These are phyloP conservation scores for Annona cherimola DNA, from an alignment of 164 flowering plant genomes.

Conservation along the genomic window DNA sequence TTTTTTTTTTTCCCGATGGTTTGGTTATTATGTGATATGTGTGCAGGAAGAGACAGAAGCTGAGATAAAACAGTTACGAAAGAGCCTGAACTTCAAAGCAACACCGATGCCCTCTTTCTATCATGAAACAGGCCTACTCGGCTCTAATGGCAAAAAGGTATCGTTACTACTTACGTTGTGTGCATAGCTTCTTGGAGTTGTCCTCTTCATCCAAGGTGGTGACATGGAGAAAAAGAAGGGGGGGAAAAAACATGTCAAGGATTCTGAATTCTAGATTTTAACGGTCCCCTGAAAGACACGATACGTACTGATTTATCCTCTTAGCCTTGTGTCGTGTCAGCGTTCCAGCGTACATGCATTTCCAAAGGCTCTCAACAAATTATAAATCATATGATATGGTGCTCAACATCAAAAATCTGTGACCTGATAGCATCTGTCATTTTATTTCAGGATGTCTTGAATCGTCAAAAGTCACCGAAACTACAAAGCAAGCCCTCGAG, in stretches of 20 bases:
- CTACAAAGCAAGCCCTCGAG: neutral
- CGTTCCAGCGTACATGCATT: neutral
- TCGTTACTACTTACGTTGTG: neutral
- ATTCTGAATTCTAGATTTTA: too few relatives aligned
- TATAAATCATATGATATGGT: neutral
- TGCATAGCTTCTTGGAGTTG: neutral
- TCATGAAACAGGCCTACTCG: conserved; percentile 29
- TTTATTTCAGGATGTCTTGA: conserved; percentile 6
- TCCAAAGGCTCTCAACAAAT: neutral
- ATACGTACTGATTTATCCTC: neutral
- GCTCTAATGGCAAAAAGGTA: conserved; percentile 46
- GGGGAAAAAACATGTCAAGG: too few relatives aligned
- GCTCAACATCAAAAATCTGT: neutral
- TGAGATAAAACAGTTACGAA: conserved; percentile 58
- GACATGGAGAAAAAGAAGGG: too few relatives aligned
- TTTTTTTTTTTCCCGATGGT: neutral
- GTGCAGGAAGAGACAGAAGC: conserved; percentile 60
- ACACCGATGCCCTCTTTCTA: conserved; percentile 79
- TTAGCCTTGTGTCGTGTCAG: neutral
- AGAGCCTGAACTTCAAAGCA: conserved; percentile 72
- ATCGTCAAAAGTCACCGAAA: conserved; percentile 4
- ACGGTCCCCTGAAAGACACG: too few relatives aligned
- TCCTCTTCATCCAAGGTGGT: neutral
- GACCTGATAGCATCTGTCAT: neutral
- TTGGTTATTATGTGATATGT: neutral